Evolutionary conservation across 2,329 filamentous ascomycete species (phyloP), one percentile per base, ranked within the genome.

Genomic region (Fusarium nisikadoi): DNA sequence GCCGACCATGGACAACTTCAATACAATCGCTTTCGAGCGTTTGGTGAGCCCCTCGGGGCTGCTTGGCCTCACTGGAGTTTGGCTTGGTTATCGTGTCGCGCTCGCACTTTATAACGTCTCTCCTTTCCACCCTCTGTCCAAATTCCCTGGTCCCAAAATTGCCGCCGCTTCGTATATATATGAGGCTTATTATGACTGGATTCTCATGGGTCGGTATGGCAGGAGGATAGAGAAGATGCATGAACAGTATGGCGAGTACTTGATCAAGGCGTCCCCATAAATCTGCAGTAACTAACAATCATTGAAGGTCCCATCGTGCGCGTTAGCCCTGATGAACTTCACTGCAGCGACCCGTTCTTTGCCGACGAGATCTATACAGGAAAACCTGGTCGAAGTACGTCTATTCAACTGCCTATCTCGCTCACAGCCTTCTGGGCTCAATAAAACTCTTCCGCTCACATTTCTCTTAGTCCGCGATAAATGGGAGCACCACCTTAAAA

Each of bases 131-230:
- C 83, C 82, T 3, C 68, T 84, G 17, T 77, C 72, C 56, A 72
- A 73, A 9, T 79, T 84, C 16, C 82, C 83, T 8, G 82, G 83
- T 0, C 81, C 81, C 1, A 80, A 72, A 60, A 54, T 83, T 3
- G 79, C 82, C 2, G 80, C 81, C 4, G 78, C 76, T 10, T 80
- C 77, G 9, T 82, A 81, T 29, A 57, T 79, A 2, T 82, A 81
- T 20, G 83, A 84, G 54, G 79, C 80, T 5, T 84, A 80, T 60
- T 80, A 81, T 56, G 83, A 84, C 62, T 76, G 79, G 60, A 76
- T 82, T 54, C 72, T 74, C 20, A 75, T 76, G n/a, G 83, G 82
- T 5, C 67, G 77, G n/a, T 84, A 84, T 69, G 79, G 78, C 13
- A 70, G 73, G 11, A 72, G 74, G 27, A 83, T 84, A 23, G 65